Base-by-base conservation (phyloP, 495 filamentous ascomycete genomes). In the Baudoinia panamericana region DNA sequence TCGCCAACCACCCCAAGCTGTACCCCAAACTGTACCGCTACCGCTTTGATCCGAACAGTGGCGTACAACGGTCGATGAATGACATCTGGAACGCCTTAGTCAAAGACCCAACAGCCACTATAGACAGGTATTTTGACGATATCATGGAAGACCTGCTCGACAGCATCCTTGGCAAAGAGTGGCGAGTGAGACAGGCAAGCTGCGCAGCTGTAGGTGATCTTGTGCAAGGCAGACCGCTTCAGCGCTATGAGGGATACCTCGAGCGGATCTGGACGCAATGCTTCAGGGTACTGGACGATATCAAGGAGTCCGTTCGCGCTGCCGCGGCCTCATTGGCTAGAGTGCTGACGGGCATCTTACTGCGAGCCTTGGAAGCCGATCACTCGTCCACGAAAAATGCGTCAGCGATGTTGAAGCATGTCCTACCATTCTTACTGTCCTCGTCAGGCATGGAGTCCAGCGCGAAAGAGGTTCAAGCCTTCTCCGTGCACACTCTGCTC, bases 11-110 rank as follows among this genome's bases (percentile, higher is more conserved):
- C 50, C 84, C 84, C 2, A 95, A 93, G 59, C 71, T 97, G 27
- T 94, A 94, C 53, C 83, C 86, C 2, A 94, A 94, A 57, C 68
- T 97, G 5, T 97, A 81, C 58, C 74, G 90, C 23, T 97, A 95
- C 63, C 68, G 84, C 22, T 95, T 94, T 35, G 90, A 97, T 60
- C 90, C 90, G 0, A 94, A 93, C 55, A 72, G 78, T 4, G 87
- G 84, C 55, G 90, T 96, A 16, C 82, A 83, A 53, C 75, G 77
- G 30, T 87, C 87, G 4, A 97, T 97, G 90, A 85, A 90, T 45
- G 82, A 88, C 40, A 97, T 97, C 48, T 96, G 90, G 90, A 82
- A 80, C 51, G 78, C 88, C 0, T 57, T 96, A 23, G 84, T 96
- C 40, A 90, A 85, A 56, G 84, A 94, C 43, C 69, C 80, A 8